Conservation (phyloP, 108 stramenopile genomes). For the Licmophora abbreviata region DNA sequence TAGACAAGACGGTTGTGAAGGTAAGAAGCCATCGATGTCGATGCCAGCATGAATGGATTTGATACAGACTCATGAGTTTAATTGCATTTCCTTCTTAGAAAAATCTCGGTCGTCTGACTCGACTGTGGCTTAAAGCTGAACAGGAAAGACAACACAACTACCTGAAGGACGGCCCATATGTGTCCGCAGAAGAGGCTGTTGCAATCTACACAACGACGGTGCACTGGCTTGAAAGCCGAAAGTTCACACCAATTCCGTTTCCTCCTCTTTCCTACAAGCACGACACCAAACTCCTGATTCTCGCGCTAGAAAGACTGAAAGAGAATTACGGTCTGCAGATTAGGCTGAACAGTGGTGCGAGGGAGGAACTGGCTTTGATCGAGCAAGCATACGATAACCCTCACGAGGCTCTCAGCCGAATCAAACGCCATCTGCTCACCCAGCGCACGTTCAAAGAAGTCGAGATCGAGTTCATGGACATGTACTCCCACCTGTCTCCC, state of each 20-base stretch:
- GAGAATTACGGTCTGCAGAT: slow-evolving; percentile 92
- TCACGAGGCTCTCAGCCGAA: slow-evolving; percentile 96
- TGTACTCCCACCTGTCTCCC: slow-evolving; percentile 95
- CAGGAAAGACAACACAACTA: slow-evolving; percentile 99
- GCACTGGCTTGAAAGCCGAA: slow-evolving; percentile 98
- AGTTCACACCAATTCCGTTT: slow-evolving; percentile 98
- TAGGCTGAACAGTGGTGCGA: slow-evolving; percentile 90
- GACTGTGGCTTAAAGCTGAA: slow-evolving; percentile 99
- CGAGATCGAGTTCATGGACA: slow-evolving; percentile 98
- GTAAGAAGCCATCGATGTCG: neutral
- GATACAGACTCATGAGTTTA: neutral
- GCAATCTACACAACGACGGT: slow-evolving; percentile 99
- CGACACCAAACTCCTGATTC: slow-evolving; percentile 99
- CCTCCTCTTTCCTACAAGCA: slow-evolving; percentile 99
- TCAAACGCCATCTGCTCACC: slow-evolving; percentile 97
- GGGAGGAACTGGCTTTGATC: slow-evolving; percentile 97
- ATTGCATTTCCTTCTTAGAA: too few species aligned
- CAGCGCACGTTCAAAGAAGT: slow-evolving; percentile 99
- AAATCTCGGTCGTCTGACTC: slow-evolving; percentile 95
- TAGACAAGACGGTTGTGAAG: slow-evolving; percentile 99
- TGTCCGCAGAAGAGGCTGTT: slow-evolving; percentile 98
- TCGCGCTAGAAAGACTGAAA: slow-evolving; percentile 98
- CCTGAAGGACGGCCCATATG: slow-evolving; percentile 97
- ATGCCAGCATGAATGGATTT: neutral
- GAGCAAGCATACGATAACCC: slow-evolving; percentile 99